Base-by-base conservation (phyloP, 2,329 filamentous ascomycete species). In the Herpotrichia juniperi region DNA sequence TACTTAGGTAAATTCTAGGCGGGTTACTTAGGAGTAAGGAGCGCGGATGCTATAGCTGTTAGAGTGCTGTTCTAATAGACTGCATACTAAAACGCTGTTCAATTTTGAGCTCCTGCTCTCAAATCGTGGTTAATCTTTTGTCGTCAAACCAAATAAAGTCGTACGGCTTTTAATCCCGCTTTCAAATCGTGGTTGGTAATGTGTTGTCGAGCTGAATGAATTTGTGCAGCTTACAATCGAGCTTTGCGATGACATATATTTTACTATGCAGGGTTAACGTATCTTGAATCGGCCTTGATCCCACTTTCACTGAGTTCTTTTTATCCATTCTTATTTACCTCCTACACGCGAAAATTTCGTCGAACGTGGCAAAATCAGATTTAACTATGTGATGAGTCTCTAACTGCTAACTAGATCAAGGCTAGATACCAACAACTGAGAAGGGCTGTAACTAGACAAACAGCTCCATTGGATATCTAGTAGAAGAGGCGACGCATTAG, bases 401-500 rank as follows among this genome's bases (percentile, higher is more conserved):
- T 73, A 75, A 53, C 74, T 78, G 11, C 70, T 62, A 1, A 68
- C 68, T 2, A 76, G 78, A 21, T 74, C 71, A 28, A 66, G 63
- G 51, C 75, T 78, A 1, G 72, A 76, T 5, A 69, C 64, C 0
- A 76, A 78, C 17, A 67, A 58, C 30, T 69, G 68, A 0, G 76
- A 75, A 2, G 76, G 63, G 24, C 61, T 67, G 11, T 61, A 62
- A 10, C 58, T 63, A 8, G 71, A 53, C 21, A 65, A 50, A 49
- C 64, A 64, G 16, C 56, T 64, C 19, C 65, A 61, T 30, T 61
- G 50, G 25, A 66, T 59, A 30, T 61, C 67, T 10, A 72, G 59
- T 17, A 77, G 77, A 9, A 79, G 56, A 14, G 76, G 75, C 12
- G 78, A 78, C 1, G 79, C 63, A 8, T 74, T 75, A 14, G 69